Conservation (phyloP, 306 rosid species). For the Prunus kanzakura region DNA sequence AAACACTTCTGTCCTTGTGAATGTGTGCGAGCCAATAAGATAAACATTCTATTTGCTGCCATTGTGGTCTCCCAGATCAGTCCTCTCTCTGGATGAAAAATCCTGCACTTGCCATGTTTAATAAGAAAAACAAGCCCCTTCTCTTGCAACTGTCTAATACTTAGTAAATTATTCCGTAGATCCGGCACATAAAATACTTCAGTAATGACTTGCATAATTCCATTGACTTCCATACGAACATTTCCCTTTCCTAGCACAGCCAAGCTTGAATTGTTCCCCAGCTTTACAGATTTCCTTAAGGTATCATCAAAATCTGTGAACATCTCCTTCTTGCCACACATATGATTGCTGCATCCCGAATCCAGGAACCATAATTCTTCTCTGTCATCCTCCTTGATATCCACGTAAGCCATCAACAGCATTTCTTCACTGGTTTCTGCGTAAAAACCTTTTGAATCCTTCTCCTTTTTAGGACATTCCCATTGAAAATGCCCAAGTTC, state of each 20-base stretch:
- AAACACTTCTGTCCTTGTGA: too few species aligned
- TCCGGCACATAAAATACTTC: background rate
- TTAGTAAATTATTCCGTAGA: background rate
- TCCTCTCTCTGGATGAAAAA: too few species aligned
- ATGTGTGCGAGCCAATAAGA: too few species aligned
- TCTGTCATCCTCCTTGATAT: background rate
- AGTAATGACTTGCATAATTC: background rate
- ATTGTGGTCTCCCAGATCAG: too few species aligned
- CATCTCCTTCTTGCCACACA: background rate
- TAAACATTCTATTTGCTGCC: too few species aligned
- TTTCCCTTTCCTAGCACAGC: background rate
- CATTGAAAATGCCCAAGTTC: constrained; percentile 6
- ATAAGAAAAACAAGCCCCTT: background rate
- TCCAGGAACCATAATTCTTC: background rate
- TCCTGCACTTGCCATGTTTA: background rate
- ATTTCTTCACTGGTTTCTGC: background rate
- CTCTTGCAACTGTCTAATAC: background rate
- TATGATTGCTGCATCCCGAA: background rate
- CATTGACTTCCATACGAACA: background rate
- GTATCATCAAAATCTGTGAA: too few species aligned
- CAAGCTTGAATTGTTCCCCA: too few species aligned
- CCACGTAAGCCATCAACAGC: constrained; percentile 2
- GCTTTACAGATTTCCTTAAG: too few species aligned
- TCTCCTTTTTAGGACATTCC: background rate
- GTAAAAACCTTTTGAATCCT: background rate